These are phyloP conservation scores for Cladorrhinum sp. DNA, from an alignment of 2,329 filamentous ascomycete species.

Conservation along the genomic window DNA sequence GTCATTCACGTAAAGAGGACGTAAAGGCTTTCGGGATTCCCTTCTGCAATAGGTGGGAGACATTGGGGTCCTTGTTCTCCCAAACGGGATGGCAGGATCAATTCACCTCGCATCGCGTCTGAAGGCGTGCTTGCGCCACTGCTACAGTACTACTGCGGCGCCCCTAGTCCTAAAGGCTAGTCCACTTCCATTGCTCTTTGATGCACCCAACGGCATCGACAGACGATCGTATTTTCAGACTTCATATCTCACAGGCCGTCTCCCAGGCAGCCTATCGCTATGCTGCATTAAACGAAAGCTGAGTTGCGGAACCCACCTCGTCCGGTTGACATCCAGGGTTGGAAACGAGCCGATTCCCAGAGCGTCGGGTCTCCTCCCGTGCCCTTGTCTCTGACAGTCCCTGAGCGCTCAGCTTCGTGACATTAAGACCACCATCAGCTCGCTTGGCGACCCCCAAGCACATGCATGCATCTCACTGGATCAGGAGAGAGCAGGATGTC, in stretches of 20 bases:
- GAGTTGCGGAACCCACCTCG: not conserved
- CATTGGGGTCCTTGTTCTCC: not conserved
- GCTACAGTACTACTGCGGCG: slow-evolving; percentile 14
- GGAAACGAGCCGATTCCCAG: slow-evolving; percentile 7
- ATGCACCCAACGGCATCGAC: not conserved
- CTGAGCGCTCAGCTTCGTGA: not conserved
- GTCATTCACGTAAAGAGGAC: slow-evolving; percentile 25
- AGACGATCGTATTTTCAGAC: not conserved
- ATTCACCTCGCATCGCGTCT: slow-evolving; percentile 21
- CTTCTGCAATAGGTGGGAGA: slow-evolving; percentile 8
- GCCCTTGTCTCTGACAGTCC: not conserved
- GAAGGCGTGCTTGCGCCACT: slow-evolving; percentile 26
- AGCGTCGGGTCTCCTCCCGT: not conserved
- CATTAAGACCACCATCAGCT: not conserved
- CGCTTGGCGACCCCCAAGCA: not conserved
- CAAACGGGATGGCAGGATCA: not conserved
- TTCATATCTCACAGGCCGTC: not conserved
- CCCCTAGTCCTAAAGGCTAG: slow-evolving; percentile 19
- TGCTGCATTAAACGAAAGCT: slow-evolving; percentile 1
- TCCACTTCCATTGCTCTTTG: slow-evolving; percentile 2
- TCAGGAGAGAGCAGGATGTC: not conserved
- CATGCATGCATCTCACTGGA: not conserved
- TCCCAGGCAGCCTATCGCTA: not conserved
- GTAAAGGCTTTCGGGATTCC: slow-evolving; percentile 7
- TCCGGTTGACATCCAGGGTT: not conserved